These are phyloP conservation scores for Scortechinia acanthostroma DNA, from an alignment of 2,329 filamentous ascomycete species.

Conservation along the genomic window DNA sequence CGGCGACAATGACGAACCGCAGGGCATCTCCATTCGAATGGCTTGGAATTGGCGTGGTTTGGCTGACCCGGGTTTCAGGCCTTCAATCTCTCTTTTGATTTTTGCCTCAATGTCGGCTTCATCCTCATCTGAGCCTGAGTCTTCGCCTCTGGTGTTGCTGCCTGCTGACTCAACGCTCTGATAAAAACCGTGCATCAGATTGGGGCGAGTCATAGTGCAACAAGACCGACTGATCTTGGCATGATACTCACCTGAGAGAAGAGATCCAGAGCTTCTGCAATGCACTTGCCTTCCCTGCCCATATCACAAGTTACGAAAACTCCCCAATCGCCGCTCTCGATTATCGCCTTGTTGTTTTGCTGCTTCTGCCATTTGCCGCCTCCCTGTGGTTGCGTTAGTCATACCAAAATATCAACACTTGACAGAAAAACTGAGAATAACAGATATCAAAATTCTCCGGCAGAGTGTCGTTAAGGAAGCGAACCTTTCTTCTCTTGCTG, in stretches of 20 bases:
- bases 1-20: not conserved
- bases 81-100: constrained; percentile 47
- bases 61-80: constrained; percentile 35
- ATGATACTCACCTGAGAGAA: constrained; percentile 38
- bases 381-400: too few species aligned
- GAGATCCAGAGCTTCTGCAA: constrained; percentile 45
- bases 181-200: constrained; percentile 5
- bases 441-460: not conserved
- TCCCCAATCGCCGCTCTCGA: constrained; percentile 47
- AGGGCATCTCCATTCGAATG: constrained; percentile 41
- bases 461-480: constrained; percentile 2
- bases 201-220: not conserved
- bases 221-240: not conserved
- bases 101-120: constrained; percentile 48
- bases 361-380: constrained; percentile 18
- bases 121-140: constrained; percentile 22
- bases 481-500: constrained; percentile 22
- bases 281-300: constrained; percentile 51
- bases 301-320: constrained; percentile 58
- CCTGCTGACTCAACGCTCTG: too few species aligned
- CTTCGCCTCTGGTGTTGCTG: constrained; percentile 10
- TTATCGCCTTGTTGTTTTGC: constrained; percentile 14
- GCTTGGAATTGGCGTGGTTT: constrained; percentile 37
- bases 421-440: not conserved
- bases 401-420: not conserved